phyloP scores from a whole-genome alignment of 2,329 filamentous ascomycete species.

The Sclerotinia glacialis region DNA sequence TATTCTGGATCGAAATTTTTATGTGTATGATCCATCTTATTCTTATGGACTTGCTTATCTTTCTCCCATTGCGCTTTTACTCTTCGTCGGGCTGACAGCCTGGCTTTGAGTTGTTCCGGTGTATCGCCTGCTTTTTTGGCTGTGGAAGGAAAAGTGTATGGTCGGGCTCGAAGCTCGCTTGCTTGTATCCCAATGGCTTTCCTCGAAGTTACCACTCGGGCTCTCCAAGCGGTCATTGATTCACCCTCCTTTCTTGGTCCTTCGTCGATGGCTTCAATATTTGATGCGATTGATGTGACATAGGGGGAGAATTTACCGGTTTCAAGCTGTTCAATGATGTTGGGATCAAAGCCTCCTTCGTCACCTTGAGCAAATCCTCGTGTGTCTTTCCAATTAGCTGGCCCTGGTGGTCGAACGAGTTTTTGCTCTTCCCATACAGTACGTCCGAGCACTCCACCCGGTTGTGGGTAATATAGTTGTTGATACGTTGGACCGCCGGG shows the following conservation, averaged over 20 bases:
- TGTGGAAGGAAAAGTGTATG: neutral
- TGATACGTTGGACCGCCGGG: neutral
- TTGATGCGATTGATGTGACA: neutral
- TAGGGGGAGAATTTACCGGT: neutral
- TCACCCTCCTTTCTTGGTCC: neutral
- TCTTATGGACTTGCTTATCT: constrained; percentile 4
- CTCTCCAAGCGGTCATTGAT: neutral
- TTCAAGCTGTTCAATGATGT: neutral
- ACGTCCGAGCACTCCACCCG: neutral
- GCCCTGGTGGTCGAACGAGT: neutral
- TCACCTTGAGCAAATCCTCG: neutral
- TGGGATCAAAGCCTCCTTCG: neutral
- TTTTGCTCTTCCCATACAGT: constrained; percentile 2
- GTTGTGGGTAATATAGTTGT: neutral
- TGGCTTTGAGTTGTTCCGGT: neutral
- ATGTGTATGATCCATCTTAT: constrained; percentile 14
- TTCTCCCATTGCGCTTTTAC: neutral
- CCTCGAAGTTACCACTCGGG: neutral
- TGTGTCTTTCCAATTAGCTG: neutral
- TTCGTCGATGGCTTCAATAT: neutral
- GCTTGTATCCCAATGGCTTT: neutral
- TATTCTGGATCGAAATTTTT: neutral
- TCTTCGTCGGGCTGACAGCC: neutral
- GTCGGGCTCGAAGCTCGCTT: neutral
- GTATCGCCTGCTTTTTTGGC: neutral